Conservation (phyloP, 352 stramenopile genomes). For the Thalassiosira livingstoniorum region DNA sequence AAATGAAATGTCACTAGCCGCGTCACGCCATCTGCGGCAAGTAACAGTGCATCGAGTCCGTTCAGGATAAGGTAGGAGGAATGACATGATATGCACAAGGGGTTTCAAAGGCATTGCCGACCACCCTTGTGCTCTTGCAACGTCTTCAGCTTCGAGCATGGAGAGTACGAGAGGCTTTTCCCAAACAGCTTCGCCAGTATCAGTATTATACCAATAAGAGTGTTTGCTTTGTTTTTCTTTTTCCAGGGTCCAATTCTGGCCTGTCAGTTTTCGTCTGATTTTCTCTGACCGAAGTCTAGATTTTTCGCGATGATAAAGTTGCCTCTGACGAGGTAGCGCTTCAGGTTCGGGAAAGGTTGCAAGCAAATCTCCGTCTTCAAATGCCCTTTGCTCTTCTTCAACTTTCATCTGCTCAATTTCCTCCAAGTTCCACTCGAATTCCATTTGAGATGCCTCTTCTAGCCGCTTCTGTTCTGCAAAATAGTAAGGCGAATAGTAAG, state of each 20-base stretch:
- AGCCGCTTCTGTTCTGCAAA: slow-evolving; percentile 82
- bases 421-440: slow-evolving; percentile 80
- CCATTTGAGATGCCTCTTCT: slow-evolving; percentile 70
- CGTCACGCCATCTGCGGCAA: slow-evolving; percentile 81
- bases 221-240: slow-evolving; percentile 71
- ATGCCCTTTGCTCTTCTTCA: slow-evolving; percentile 80
- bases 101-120: slow-evolving; percentile 86
- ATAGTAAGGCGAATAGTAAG: slow-evolving; percentile 87
- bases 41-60: slow-evolving; percentile 70
- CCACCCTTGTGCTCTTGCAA: slow-evolving; percentile 85
- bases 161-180: slow-evolving; percentile 90
- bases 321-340: slow-evolving; percentile 79
- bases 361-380: slow-evolving; percentile 85
- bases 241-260: slow-evolving; percentile 79
- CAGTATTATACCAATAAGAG: slow-evolving; percentile 93
- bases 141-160: slow-evolving; percentile 89
- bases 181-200: slow-evolving; percentile 94
- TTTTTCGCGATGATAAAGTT: slow-evolving; percentile 85
- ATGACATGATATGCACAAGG: slow-evolving; percentile 89
- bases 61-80: slow-evolving; percentile 86
- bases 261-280: slow-evolving; percentile 80
- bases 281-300: slow-evolving; percentile 78
- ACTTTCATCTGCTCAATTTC: slow-evolving; percentile 82
- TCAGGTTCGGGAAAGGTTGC: slow-evolving; percentile 74
- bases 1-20: slow-evolving; percentile 78